Conservation (phyloP, 2,329 filamentous ascomycete species). For the Colletotrichum gigasporum region DNA sequence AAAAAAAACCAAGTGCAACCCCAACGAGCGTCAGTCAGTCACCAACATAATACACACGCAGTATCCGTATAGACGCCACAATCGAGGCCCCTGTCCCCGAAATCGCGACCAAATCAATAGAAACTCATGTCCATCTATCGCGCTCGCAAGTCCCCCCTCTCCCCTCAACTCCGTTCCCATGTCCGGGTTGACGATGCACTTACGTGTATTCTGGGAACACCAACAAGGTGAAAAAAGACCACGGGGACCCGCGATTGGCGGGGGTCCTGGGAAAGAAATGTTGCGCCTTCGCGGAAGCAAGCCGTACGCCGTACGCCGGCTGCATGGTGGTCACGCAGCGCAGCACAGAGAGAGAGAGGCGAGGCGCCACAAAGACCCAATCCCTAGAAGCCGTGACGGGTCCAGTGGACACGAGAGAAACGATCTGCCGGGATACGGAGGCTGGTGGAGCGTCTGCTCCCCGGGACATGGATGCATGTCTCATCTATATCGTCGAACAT, state of each 20-base stretch:
- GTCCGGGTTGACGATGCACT: neutral
- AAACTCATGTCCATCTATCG: neutral
- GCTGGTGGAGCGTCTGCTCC: neutral
- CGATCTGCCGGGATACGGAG: conserved; percentile 31
- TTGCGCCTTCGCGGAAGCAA: conserved; percentile 9
- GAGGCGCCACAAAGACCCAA: neutral
- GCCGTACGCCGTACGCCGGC: neutral
- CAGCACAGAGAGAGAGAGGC: neutral
- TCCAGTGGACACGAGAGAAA: conserved; percentile 6
- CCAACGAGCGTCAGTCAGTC: neutral
- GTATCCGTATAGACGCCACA: too few species aligned
- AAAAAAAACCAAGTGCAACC: conserved; percentile 3
- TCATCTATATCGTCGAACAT: conserved; percentile 19
- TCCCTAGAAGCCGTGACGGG: neutral
- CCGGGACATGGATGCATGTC: conserved; percentile 17
- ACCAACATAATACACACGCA: too few species aligned
- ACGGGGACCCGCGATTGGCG: too few species aligned
- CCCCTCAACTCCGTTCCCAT: neutral
- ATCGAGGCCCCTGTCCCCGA: conserved; percentile 1
- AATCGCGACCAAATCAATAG: conserved; percentile 8
- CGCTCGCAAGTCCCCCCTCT: neutral
- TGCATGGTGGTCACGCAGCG: conserved; percentile 11
- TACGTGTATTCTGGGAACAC: conserved; percentile 15
- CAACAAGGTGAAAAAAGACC: neutral
- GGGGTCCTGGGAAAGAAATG: neutral